Base-by-base conservation (phyloP, 75 land plant genomes). In the Sequoia sempervirens region DNA sequence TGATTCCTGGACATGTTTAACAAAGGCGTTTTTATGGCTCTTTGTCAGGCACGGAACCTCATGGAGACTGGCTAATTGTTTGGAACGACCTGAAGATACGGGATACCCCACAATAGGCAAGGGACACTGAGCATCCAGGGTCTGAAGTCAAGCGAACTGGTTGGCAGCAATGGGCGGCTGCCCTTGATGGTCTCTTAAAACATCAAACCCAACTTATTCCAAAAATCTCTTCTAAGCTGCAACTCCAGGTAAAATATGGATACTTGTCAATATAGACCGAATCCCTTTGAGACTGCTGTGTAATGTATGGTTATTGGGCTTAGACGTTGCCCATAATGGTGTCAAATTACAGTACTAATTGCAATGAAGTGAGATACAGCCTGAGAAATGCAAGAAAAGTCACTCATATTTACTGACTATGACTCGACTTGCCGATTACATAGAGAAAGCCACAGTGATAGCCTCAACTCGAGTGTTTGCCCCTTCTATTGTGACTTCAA, bases 401-500 rank as follows among this genome's bases (percentile, higher is more conserved):
- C 13, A 3, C 20, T 38, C 40, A 7, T 37, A 75, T 40, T 10
- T 70, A 45, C 82, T n/a, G n/a, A n/a, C 78, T 28, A 20, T 12
- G 80, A 83, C 90, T 97, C 61, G 88, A 87, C 28, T 97, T 75
- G 98, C 97, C 12, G 91, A n/a, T n/a, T n/a, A 94, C 89, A 94
- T 61, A 88, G 96, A 73, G 99, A n/a, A n/a, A n/a, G n/a, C 90
- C 93, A 93, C 75, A 94, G 96, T 64, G 98, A 94, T 82, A 89
- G 89, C 23, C 89, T 95, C 52, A 70, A 81, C 34, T 85, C 93
- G n/a, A 91, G 53, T 5, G 95, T 92, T 14, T 94, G 96, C 86
- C 99, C 98, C 46, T 95, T 93, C 83, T 95, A 95, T 86, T 92
- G 95, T 85, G 92, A 94, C 20, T 95, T 94, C 83, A 94, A 94